These are phyloP conservation scores for Begonia fuchsioides DNA, from an alignment of 306 rosid genomes.

Conservation along the genomic window DNA sequence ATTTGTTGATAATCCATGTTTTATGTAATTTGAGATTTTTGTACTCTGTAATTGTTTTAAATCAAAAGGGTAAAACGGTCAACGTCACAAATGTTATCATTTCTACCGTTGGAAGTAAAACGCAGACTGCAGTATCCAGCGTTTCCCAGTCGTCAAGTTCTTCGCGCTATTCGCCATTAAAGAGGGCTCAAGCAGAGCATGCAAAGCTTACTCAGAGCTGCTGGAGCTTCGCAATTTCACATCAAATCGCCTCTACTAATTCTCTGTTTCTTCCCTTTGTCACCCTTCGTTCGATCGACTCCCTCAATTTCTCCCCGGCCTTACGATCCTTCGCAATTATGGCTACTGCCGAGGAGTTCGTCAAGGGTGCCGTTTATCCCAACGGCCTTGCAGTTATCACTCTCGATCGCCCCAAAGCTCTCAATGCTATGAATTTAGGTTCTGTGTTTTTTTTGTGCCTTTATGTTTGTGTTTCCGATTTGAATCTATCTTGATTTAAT, in stretches of 20 bases:
- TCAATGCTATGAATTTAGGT: constrained; percentile 94
- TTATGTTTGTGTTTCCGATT: too few species aligned
- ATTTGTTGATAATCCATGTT: too few species aligned
- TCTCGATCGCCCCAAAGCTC: constrained; percentile 97
- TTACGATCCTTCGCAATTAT: constrained; percentile 45
- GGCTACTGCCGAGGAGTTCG: constrained; percentile 62
- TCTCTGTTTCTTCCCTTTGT: constrained; percentile 10
- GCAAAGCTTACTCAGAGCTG: constrained; percentile 30
- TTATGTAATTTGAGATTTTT: too few species aligned
- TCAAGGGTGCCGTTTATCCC: constrained; percentile 53
- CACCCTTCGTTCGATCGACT: constrained; percentile 13
- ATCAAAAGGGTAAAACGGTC: too few species aligned
- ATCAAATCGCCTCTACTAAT: constrained; percentile 13
- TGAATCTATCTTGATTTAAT: too few species aligned
- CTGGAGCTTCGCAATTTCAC: constrained; percentile 24
- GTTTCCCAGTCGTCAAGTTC: too few species aligned
- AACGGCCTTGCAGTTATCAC: constrained; percentile 89
- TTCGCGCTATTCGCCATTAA: too few species aligned
- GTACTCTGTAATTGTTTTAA: too few species aligned
- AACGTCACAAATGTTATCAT: too few species aligned
- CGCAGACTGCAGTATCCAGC: too few species aligned
- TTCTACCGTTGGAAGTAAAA: too few species aligned
- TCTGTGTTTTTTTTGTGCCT: constrained; percentile 2
- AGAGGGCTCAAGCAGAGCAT: constrained; percentile 8
- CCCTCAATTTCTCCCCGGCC: constrained; percentile 12